Evolutionary conservation across 75 land plant species (phyloP).

Genomic region (Sequoiadendron giganteum): DNA sequence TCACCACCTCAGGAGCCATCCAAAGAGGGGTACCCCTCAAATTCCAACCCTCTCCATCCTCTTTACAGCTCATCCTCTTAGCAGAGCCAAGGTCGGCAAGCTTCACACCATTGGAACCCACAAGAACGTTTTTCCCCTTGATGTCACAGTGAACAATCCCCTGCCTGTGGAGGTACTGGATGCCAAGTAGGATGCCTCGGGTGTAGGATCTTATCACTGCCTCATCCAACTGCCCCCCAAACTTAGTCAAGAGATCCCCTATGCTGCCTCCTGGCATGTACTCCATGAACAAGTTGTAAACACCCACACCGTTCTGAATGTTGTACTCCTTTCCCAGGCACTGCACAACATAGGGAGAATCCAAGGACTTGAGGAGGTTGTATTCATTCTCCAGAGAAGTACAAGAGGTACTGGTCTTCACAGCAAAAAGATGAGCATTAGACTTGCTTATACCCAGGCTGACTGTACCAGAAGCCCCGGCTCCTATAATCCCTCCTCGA

Average conservation of each 20-base stretch:
- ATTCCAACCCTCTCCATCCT: background rate
- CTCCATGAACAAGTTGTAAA: slow-evolving; percentile 59
- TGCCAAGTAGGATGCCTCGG: slow-evolving; percentile 33
- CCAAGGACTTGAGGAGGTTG: slow-evolving; percentile 18
- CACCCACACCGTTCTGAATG: background rate
- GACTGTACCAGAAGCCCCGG: slow-evolving; percentile 48
- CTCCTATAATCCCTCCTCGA: slow-evolving; percentile 36
- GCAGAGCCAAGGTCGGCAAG: slow-evolving; percentile 91
- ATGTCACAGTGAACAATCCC: slow-evolving; percentile 75
- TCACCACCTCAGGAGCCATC: slow-evolving; percentile 80
- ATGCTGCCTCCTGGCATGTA: slow-evolving; percentile 62
- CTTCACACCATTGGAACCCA: slow-evolving; percentile 54
- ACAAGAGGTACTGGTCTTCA: slow-evolving; percentile 34
- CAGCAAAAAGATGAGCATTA: slow-evolving; percentile 39
- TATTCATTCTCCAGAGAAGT: slow-evolving; percentile 27
- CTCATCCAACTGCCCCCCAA: slow-evolving; percentile 39
- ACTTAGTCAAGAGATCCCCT: slow-evolving; percentile 2
- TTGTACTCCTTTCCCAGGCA: slow-evolving; percentile 54
- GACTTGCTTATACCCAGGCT: slow-evolving; percentile 32
- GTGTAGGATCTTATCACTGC: slow-evolving; percentile 25
- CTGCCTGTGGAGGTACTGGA: slow-evolving; percentile 42
- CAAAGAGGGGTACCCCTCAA: slow-evolving; percentile 68
- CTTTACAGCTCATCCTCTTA: slow-evolving; percentile 14
- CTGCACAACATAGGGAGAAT: slow-evolving; percentile 39
- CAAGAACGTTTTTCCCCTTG: slow-evolving; percentile 64